Evolutionary conservation across 2,329 filamentous ascomycete species (phyloP).

Genomic region (Fusarium lyarnte): DNA sequence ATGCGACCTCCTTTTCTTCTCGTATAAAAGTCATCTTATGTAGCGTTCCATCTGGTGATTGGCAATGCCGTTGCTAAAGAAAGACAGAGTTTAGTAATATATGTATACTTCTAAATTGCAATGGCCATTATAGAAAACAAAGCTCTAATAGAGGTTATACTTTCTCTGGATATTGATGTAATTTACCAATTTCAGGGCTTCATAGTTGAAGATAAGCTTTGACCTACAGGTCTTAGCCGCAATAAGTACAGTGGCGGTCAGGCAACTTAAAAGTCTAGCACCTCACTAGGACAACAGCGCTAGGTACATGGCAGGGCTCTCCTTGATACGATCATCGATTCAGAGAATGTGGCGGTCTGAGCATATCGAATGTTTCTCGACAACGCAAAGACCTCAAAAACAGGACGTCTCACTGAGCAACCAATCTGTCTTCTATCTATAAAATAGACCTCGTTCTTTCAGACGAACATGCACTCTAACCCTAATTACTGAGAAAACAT

Average conservation of each 20-base stretch:
- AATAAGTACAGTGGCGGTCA: neutral
- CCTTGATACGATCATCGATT: neutral
- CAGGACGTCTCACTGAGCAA: neutral
- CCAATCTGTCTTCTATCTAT: too few species aligned
- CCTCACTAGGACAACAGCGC: neutral
- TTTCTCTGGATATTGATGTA: accelerated
- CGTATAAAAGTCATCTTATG: neutral
- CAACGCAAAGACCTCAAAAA: neutral
- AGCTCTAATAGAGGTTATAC: accelerated
- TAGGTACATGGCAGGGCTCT: neutral
- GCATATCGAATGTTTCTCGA: neutral
- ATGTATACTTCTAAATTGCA: accelerated
- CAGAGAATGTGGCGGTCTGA: neutral
- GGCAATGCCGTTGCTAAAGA: neutral
- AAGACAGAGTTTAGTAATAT: neutral
- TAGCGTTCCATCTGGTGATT: accelerated
- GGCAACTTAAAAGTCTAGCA: neutral
- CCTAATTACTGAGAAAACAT: neutral
- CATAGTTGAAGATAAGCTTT: neutral
- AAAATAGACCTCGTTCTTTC: accelerated
- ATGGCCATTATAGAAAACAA: accelerated
- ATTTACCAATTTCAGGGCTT: neutral
- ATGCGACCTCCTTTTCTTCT: neutral
- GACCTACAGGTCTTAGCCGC: neutral
- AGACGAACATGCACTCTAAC: accelerated